Conservation (phyloP, 2,329 filamentous ascomycete species). For the Capronia coronata region DNA sequence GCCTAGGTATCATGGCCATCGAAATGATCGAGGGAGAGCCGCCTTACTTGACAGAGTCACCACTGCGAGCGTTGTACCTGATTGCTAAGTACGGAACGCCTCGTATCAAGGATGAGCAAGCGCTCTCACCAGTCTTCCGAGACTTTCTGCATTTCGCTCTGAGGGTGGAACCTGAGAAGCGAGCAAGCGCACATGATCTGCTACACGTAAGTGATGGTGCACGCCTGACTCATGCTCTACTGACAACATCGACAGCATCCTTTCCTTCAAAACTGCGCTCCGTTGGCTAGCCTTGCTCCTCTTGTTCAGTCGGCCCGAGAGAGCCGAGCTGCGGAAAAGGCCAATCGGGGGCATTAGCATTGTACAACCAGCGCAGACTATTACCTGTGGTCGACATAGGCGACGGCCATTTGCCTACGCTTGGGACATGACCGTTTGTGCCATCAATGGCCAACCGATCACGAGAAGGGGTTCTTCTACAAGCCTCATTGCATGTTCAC, state of each 20-base stretch:
- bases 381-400: conserved; percentile 3
- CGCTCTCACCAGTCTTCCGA: conserved; percentile 89
- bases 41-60: conserved; percentile 91
- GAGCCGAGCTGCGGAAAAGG: conserved; percentile 78
- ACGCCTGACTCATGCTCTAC: not conserved
- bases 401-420: not conserved
- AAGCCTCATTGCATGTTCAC: not conserved
- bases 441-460: not conserved
- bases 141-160: conserved; percentile 91
- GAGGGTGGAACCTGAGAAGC: conserved; percentile 94
- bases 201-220: conserved; percentile 62
- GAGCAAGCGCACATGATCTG: conserved; percentile 88
- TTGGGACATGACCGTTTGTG: not conserved
- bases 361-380: conserved; percentile 14
- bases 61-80: conserved; percentile 83
- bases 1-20: conserved; percentile 96
- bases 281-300: conserved; percentile 70
- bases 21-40: conserved; percentile 99
- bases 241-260: conserved; percentile 54
- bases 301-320: conserved; percentile 79
- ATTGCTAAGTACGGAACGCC: conserved; percentile 97
- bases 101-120: conserved; percentile 91
- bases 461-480: not conserved
- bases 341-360: conserved; percentile 51
- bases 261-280: conserved; percentile 71